phyloP scores from a whole-genome alignment of 2,329 filamentous ascomycete genomes.

The Fusarium gaditjirri region DNA sequence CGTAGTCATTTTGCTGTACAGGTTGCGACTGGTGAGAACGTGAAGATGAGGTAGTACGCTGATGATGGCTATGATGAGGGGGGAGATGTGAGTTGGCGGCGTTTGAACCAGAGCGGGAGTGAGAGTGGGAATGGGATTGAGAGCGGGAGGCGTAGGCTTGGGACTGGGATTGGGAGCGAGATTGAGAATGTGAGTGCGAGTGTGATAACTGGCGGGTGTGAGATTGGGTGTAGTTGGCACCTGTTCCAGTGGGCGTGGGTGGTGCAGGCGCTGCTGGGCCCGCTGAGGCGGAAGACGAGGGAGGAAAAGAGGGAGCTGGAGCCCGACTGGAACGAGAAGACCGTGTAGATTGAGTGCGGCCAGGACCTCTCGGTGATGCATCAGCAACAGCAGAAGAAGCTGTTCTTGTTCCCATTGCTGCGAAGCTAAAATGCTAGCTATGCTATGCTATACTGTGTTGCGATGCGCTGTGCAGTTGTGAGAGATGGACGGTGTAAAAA shows the following conservation, averaged over 20 bases:
- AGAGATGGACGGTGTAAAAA: constrained; percentile 28
- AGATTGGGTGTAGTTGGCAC: constrained; percentile 38
- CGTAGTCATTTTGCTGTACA: constrained; percentile 74
- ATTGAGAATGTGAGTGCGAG: constrained; percentile 40
- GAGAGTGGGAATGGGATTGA: constrained; percentile 39
- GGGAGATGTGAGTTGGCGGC: constrained; percentile 42
- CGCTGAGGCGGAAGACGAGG: constrained; percentile 28
- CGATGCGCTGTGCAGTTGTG: constrained; percentile 2
- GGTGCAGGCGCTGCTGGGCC: constrained; percentile 36
- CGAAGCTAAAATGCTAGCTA: background rate
- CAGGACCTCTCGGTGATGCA: constrained; percentile 45
- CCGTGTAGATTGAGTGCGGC: constrained; percentile 51
- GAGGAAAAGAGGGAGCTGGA: constrained; percentile 36
- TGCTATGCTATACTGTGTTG: constrained; percentile 16
- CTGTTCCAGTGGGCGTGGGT: constrained; percentile 39
- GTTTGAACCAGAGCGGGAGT: constrained; percentile 41
- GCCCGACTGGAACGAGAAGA: constrained; percentile 44
- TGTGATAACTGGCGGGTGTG: constrained; percentile 42
- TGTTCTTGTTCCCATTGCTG: constrained; percentile 41
- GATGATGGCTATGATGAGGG: constrained; percentile 48
- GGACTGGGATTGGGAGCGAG: constrained; percentile 31
- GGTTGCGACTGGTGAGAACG: constrained; percentile 55
- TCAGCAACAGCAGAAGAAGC: constrained; percentile 37
- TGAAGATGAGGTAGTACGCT: constrained; percentile 54
- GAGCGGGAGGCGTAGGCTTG: constrained; percentile 32